Evolutionary conservation across 345 rosid genomes (phyloP).

Genomic region (Chamaenerion angustifolium): DNA sequence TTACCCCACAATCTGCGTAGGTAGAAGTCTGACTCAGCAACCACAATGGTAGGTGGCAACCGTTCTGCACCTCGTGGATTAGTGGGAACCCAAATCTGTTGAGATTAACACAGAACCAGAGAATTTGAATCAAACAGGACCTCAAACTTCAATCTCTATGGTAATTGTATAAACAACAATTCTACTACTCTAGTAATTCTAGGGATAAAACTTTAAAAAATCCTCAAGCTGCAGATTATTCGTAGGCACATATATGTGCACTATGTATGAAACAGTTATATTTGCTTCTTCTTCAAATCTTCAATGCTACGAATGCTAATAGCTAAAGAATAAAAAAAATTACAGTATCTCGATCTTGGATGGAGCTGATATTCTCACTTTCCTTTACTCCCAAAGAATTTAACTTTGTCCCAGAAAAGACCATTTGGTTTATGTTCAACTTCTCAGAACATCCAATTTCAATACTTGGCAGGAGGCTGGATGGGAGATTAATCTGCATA

Average conservation of each 20-base stretch:
- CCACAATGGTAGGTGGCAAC: constrained; percentile 73
- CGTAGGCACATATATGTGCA: too few species aligned
- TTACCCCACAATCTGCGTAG: constrained; percentile 82
- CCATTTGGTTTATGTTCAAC: constrained; percentile 14
- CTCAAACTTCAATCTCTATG: background rate
- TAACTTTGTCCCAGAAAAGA: constrained; percentile 24
- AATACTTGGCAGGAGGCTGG: constrained; percentile 30
- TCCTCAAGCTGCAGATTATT: too few species aligned
- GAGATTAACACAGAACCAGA: constrained; percentile 3
- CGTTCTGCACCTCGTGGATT: constrained; percentile 95
- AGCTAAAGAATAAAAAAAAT: constrained; percentile 9
- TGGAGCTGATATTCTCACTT: constrained; percentile 17
- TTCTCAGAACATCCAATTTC: constrained; percentile 37
- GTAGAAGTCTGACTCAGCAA: constrained; percentile 76
- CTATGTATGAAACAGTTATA: too few species aligned
- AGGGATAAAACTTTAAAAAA: too few species aligned
- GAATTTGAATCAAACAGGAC: constrained; percentile 2
- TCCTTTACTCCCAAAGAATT: constrained; percentile 24
- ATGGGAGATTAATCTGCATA: constrained; percentile 51
- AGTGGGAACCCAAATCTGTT: constrained; percentile 87
- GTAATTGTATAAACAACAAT: too few species aligned
- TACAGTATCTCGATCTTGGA: constrained; percentile 18
- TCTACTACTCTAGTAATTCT: too few species aligned
- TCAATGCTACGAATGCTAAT: constrained; percentile 1
- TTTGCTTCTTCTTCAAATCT: too few species aligned